Percentiles rank a stretch among this genome's conserved stretches.
phyloP scores from a whole-genome alignment of 75 land plant species.

The Picea glauca region DNA sequence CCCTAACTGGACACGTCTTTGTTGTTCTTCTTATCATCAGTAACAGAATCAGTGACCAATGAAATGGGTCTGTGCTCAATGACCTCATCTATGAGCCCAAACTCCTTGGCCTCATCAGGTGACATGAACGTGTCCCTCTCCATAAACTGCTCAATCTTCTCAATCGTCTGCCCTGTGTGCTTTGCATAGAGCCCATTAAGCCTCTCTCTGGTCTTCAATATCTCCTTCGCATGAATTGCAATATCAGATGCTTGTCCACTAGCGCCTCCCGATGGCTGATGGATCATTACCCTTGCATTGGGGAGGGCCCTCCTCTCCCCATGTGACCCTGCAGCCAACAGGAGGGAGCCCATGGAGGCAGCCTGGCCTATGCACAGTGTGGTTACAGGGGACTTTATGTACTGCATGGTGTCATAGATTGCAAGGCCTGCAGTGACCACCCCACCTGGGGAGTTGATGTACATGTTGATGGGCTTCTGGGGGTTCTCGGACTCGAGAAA shows the following conservation, averaged over 20 bases:
- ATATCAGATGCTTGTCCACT: constrained; percentile 87
- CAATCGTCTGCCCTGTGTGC: constrained; percentile 72
- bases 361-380: constrained; percentile 96
- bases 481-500: constrained; percentile 93
- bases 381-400: constrained; percentile 74
- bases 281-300: constrained; percentile 87
- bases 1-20: too few relatives aligned
- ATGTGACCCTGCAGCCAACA: constrained; percentile 73
- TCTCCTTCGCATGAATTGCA: constrained; percentile 87
- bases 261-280: constrained; percentile 94
- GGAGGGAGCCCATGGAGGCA: constrained; percentile 92
- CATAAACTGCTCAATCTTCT: constrained; percentile 72
- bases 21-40: constrained; percentile 2
- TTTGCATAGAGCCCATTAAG: constrained; percentile 63
- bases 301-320: constrained; percentile 86
- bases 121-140: constrained; percentile 93
- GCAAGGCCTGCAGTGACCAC: constrained; percentile 91
- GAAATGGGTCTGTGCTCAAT: constrained; percentile 73
- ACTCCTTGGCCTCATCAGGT: constrained; percentile 86
- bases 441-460: constrained; percentile 95
- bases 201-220: constrained; percentile 64
- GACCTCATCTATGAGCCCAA: constrained; percentile 87
- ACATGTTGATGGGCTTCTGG: constrained; percentile 80
- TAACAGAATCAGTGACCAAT: constrained; percentile 74
- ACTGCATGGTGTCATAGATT: constrained; percentile 95